These are phyloP conservation scores for Chernovozyma sophiae-reginae DNA, from an alignment of 1,139 yeast genomes.

Conservation along the genomic window DNA sequence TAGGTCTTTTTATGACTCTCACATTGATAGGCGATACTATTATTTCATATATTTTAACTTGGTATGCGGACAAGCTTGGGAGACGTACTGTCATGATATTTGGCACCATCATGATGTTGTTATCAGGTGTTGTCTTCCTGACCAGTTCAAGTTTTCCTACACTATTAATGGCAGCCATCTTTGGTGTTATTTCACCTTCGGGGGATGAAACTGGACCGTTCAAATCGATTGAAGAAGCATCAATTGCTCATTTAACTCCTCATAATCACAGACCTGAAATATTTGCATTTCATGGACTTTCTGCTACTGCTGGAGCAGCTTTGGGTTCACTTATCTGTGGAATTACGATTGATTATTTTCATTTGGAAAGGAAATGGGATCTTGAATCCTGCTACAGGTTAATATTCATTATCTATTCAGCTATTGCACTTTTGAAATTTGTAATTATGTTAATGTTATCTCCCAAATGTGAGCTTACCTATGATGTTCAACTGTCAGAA, in stretches of 20 bases:
- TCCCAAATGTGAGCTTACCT: slow-evolving; percentile 46
- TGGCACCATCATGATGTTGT: slow-evolving; percentile 69
- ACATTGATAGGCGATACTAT: slow-evolving; percentile 78
- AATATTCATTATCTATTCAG: slow-evolving; percentile 56
- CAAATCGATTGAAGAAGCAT: slow-evolving; percentile 82
- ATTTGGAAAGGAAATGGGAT: slow-evolving; percentile 26
- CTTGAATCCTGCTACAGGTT: slow-evolving; percentile 48
- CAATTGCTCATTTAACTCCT: slow-evolving; percentile 76
- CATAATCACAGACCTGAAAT: slow-evolving; percentile 64
- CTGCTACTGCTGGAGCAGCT: slow-evolving; percentile 74
- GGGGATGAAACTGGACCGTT: slow-evolving; percentile 95
- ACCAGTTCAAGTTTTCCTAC: slow-evolving; percentile 43
- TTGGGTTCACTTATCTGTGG: slow-evolving; percentile 72
- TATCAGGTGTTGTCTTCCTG: slow-evolving; percentile 66
- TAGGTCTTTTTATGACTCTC: slow-evolving; percentile 80
- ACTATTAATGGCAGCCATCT: slow-evolving; percentile 54
- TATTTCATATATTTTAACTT: slow-evolving; percentile 67
- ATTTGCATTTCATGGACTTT: slow-evolving; percentile 65
- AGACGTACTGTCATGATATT: slow-evolving; percentile 59
- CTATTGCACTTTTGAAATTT: slow-evolving; percentile 54
- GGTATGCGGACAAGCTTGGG: slow-evolving; percentile 78
- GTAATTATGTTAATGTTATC: slow-evolving; percentile 52
- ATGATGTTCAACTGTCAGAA: neutral
- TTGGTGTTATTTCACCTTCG: slow-evolving; percentile 76
- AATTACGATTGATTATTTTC: slow-evolving; percentile 43